Base-by-base conservation (phyloP, 306 rosid species). In the Malus sieversii region DNA sequence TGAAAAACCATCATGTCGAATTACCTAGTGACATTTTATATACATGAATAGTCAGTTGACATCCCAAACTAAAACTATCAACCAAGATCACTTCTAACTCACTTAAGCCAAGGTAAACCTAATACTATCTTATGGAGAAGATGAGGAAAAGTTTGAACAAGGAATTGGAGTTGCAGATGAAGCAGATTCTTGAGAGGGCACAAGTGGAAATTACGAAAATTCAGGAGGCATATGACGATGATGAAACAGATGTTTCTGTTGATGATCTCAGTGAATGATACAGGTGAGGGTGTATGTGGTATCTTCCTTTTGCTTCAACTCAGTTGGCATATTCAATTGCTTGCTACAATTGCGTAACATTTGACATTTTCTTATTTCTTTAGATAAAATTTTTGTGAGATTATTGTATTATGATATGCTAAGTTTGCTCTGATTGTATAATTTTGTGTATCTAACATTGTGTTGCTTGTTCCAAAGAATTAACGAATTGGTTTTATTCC, bases 111-210 rank as follows among this genome's bases (percentile, higher is more conserved):
- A 4, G 33, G 33, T 30, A 30, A 30, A 30, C 33, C 33, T 30
- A 30, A 30, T 30, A 30, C 5, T 30, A 30, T 30, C 33, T 30
- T 30, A 30, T 92, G 74, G 97, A 92, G 88, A 90, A 88, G 84
- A 86, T 90, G 91, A 90, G 93, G 80, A 27, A 80, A 71, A 89
- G 84, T 73, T 92, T 90, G 62, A 82, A 85, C 63, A 86, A 86
- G 84, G 93, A 92, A 38, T 77, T 92, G 76, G 97, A 90, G 82
- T 46, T 85, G 82, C 93, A 92, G 87, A 90, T 90, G 91, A 90
- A 90, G 82, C 96, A 88, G 85, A 92, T 90, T 78, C 67, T 90
- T 66, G 96, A 92, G 75, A 92, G 85, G 85, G 89, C 96, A 3
- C 93, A 87, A 62, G 84, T 81, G 15, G 89, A 92, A 75, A 90